Conservation (phyloP, 1,139 yeast species). For the Yamadazyma membranifaciens region DNA sequence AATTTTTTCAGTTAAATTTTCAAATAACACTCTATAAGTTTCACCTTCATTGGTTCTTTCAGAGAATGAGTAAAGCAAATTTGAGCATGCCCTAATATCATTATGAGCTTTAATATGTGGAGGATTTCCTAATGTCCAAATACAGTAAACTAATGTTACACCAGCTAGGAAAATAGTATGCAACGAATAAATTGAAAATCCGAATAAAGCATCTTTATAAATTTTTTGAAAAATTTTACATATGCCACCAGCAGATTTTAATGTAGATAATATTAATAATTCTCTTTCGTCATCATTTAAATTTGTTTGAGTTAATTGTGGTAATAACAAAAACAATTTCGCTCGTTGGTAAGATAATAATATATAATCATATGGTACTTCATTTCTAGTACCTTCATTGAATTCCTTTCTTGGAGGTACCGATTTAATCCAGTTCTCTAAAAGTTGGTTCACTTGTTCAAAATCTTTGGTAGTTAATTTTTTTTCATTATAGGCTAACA, state of each 20-base stretch:
- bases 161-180: slow-evolving; percentile 23
- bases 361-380: slow-evolving; percentile 14
- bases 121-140: slow-evolving; percentile 19
- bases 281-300: slow-evolving; percentile 3
- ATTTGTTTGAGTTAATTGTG: slow-evolving; percentile 9
- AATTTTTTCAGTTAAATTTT: slow-evolving; percentile 18
- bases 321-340: slow-evolving; percentile 12
- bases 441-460: slow-evolving; percentile 8
- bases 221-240: slow-evolving; percentile 19
- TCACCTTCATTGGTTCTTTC: slow-evolving; percentile 22
- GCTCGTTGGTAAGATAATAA: slow-evolving; percentile 13
- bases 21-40: slow-evolving; percentile 20
- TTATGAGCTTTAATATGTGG: slow-evolving; percentile 18
- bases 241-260: slow-evolving; percentile 20
- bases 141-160: slow-evolving; percentile 21
- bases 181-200: slow-evolving; percentile 21
- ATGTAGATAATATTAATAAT: slow-evolving; percentile 12
- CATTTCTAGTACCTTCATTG: slow-evolving; percentile 11
- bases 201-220: slow-evolving; percentile 19
- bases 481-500: slow-evolving; percentile 15
- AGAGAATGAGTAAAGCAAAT: slow-evolving; percentile 20
- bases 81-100: slow-evolving; percentile 22
- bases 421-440: slow-evolving; percentile 11
- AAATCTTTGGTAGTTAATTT: slow-evolving; percentile 4
- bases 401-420: slow-evolving; percentile 12